Evolutionary conservation across 2,329 filamentous ascomycete species (phyloP).

Genomic region (Pseudogymnoascus sp.): DNA sequence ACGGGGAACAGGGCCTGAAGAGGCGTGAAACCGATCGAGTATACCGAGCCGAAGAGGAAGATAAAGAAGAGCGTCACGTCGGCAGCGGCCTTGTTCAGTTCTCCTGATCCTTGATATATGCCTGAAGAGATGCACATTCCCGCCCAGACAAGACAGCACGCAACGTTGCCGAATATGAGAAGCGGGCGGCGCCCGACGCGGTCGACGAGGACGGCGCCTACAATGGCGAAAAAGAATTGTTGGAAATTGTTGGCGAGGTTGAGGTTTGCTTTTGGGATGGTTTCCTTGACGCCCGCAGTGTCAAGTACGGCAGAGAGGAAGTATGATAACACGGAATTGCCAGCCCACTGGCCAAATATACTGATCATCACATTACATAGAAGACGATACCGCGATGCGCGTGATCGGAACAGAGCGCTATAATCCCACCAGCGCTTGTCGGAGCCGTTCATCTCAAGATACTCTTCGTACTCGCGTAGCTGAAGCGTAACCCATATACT

Average conservation of each 20-base stretch:
- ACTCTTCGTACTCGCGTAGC: slow-evolving; percentile 41
- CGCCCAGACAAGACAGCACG: slow-evolving; percentile 43
- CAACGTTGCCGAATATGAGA: slow-evolving; percentile 42
- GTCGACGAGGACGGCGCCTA: slow-evolving; percentile 50
- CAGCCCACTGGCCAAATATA: slow-evolving; percentile 47
- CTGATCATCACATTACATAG: slow-evolving; percentile 45
- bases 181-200: slow-evolving; percentile 51
- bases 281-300: slow-evolving; percentile 42
- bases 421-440: slow-evolving; percentile 53
- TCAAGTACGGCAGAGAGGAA: slow-evolving; percentile 46
- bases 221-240: slow-evolving; percentile 46
- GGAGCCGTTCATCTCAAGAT: slow-evolving; percentile 41
- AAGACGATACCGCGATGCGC: slow-evolving; percentile 42
- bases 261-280: slow-evolving; percentile 46
- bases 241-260: slow-evolving; percentile 48
- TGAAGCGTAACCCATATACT: slow-evolving; percentile 46
- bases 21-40: slow-evolving; percentile 40
- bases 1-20: slow-evolving; percentile 44
- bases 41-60: slow-evolving; percentile 48
- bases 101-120: slow-evolving; percentile 30
- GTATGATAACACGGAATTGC: slow-evolving; percentile 40
- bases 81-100: slow-evolving; percentile 25
- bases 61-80: slow-evolving; percentile 33
- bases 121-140: slow-evolving; percentile 42
- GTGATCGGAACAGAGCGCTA: slow-evolving; percentile 43